Evolutionary conservation across 805 yeast species (phyloP).

Genomic region (Candida verbasci): DNA sequence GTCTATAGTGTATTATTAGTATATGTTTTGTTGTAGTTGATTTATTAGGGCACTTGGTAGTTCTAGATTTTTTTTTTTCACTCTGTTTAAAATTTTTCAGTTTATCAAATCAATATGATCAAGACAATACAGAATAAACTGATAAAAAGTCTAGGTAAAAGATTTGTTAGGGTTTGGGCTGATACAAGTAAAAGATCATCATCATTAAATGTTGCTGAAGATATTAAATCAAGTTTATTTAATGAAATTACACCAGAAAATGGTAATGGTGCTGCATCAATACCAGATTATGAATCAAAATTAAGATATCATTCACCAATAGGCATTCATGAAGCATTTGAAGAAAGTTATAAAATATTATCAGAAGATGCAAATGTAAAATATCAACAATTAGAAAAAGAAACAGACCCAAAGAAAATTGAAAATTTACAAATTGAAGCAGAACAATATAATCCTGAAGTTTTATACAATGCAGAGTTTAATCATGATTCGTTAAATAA

Average conservation of each 20-base stretch:
- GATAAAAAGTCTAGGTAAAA: background rate
- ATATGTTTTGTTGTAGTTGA: background rate
- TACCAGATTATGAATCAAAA: conserved; percentile 40
- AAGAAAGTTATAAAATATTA: conserved; percentile 59
- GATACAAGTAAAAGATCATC: conserved; percentile 28
- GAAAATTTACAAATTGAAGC: conserved; percentile 48
- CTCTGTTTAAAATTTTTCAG: conserved; percentile 4
- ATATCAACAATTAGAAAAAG: conserved; percentile 32
- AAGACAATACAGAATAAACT: background rate
- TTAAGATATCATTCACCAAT: conserved; percentile 61
- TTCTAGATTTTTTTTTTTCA: conserved; percentile 1
- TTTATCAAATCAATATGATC: background rate
- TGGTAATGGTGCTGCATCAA: conserved; percentile 56
- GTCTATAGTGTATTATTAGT: background rate
- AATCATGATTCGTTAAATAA: conserved; percentile 54
- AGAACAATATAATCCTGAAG: conserved; percentile 81
- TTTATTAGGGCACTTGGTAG: background rate
- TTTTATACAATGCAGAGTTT: conserved; percentile 58
- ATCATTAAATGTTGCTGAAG: conserved; percentile 21
- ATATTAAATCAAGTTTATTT: conserved; percentile 19
- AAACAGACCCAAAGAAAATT: conserved; percentile 11
- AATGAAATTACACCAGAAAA: conserved; percentile 16
- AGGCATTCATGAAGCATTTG: conserved; percentile 69
- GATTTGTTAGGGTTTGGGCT: conserved; percentile 21
- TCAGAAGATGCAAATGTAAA: conserved; percentile 41